phyloP scores from a whole-genome alignment of 1,284 basidiomycete species.

The Inonotus hispidus region DNA sequence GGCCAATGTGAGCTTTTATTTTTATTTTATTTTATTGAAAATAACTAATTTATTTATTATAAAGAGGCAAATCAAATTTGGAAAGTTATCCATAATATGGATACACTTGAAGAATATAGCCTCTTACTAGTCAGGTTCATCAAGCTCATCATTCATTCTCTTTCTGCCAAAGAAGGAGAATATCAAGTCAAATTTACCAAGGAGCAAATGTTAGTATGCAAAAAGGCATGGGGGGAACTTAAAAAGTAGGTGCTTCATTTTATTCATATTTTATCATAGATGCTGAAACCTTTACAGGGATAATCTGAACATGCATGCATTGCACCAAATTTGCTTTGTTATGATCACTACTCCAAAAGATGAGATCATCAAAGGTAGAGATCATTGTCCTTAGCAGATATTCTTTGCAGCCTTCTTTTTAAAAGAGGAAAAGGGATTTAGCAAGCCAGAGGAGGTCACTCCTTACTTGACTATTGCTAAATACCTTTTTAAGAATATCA shows the following conservation, averaged over 20 bases:
- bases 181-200: neutral
- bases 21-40: neutral
- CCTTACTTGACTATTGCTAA: neutral
- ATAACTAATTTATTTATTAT: neutral
- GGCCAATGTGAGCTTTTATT: neutral
- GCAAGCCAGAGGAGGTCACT: neutral
- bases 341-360: neutral
- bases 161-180: neutral
- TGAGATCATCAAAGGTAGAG: neutral
- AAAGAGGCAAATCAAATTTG: neutral
- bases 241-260: neutral
- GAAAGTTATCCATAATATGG: neutral
- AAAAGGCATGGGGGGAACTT: neutral
- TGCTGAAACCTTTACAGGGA: neutral
- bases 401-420: neutral
- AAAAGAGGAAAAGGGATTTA: neutral
- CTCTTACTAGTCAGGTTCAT: neutral
- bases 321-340: neutral
- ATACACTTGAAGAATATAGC: neutral
- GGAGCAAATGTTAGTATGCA: neutral
- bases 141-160: neutral
- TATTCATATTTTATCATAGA: neutral
- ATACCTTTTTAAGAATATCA: neutral
- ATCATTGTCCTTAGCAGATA: neutral
- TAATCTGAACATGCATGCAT: neutral